Conservation (phyloP, 148 eudicot species). For the Chenopodium album region DNA sequence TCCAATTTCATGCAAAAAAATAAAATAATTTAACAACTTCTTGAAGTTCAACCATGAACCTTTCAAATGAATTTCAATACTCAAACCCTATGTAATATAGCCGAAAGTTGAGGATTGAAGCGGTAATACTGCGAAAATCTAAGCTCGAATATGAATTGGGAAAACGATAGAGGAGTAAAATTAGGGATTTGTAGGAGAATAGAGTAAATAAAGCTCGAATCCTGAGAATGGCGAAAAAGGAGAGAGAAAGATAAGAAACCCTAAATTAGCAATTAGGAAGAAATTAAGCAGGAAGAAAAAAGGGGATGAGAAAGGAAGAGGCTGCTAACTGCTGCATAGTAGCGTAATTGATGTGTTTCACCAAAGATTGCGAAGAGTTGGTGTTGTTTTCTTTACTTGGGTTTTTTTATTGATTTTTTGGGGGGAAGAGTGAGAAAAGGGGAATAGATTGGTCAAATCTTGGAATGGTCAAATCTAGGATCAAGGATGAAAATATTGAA, state of each 20-base stretch:
- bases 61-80: background rate
- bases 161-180: background rate
- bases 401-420: background rate
- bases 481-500: background rate
- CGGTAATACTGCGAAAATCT: background rate
- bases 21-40: no score
- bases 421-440: no score
- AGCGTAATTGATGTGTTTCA: background rate
- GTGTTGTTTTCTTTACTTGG: background rate
- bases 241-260: background rate
- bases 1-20: background rate
- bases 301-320: background rate
- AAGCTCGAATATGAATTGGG: background rate
- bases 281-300: background rate
- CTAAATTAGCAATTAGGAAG: background rate
- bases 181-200: background rate
- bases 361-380: background rate
- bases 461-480: conserved; percentile 23
- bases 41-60: background rate
- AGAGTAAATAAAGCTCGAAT: conserved; percentile 2
- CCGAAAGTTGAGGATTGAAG: background rate
- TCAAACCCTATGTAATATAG: background rate
- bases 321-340: background rate
- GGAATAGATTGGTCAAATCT: conserved; percentile 9
- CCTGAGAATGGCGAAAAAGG: background rate